Percentiles rank a stretch among this genome's conserved stretches.
phyloP scores from a whole-genome alignment of 2,329 filamentous ascomycete genomes.

The Nemania diffusa region DNA sequence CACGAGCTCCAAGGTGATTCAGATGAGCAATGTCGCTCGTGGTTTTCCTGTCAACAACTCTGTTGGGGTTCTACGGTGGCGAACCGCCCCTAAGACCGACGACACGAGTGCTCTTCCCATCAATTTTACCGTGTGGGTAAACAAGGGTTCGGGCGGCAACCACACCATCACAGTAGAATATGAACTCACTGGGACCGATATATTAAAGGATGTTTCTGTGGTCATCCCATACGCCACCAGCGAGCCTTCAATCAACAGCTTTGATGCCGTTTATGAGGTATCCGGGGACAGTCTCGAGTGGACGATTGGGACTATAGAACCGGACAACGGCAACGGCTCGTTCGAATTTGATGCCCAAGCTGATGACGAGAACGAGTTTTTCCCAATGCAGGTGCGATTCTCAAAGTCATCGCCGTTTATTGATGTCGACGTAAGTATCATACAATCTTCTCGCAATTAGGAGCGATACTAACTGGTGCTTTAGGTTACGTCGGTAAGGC shows the following conservation, averaged over 20 bases:
- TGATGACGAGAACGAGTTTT: slow-evolving; percentile 91
- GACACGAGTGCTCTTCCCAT: slow-evolving; percentile 86
- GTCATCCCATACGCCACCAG: slow-evolving; percentile 85
- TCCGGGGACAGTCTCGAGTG: slow-evolving; percentile 93
- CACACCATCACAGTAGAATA: slow-evolving; percentile 96
- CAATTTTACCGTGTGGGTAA: slow-evolving; percentile 97
- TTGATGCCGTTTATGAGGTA: slow-evolving; percentile 94
- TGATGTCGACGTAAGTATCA: slow-evolving; percentile 87
- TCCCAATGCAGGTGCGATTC: slow-evolving; percentile 95
- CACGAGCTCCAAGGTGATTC: slow-evolving; percentile 82
- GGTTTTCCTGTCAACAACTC: slow-evolving; percentile 95
- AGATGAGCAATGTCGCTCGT: slow-evolving; percentile 87
- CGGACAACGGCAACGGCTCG: slow-evolving; percentile 82
- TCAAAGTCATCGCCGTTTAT: slow-evolving; percentile 87
- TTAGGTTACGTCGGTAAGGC: slow-evolving; percentile 73
- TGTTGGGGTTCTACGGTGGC: slow-evolving; percentile 93
- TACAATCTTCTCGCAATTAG: background rate
- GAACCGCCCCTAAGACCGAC: slow-evolving; percentile 82
- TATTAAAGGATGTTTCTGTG: slow-evolving; percentile 85
- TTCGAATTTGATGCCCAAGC: slow-evolving; percentile 97
- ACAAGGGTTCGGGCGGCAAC: slow-evolving; percentile 81
- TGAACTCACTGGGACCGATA: slow-evolving; percentile 83
- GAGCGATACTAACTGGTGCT: slow-evolving; percentile 41
- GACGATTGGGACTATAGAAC: slow-evolving; percentile 87
- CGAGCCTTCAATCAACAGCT: slow-evolving; percentile 90